Conservation (phyloP, 495 filamentous ascomycete species). For the Trichoderma gamsii region DNA sequence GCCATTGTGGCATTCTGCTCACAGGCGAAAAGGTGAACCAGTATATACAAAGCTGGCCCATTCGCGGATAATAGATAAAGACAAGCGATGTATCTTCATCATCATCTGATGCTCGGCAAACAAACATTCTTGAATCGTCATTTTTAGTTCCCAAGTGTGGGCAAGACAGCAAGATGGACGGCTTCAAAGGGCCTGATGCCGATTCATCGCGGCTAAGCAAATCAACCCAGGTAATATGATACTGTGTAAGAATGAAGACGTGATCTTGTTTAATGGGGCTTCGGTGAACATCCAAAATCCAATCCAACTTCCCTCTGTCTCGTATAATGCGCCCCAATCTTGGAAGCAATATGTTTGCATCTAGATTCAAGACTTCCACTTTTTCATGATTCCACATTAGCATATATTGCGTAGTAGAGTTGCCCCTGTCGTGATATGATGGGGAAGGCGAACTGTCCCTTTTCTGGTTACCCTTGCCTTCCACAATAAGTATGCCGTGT, state of each 20-base stretch:
- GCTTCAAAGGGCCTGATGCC: background rate
- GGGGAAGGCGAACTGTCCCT: background rate
- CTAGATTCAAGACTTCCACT: constrained; percentile 3
- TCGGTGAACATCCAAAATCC: constrained; percentile 47
- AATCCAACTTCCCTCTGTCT: constrained; percentile 19
- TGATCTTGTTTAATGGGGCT: constrained; percentile 37
- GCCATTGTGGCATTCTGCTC: constrained; percentile 22
- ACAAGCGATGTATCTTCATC: constrained; percentile 21
- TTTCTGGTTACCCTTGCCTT: background rate
- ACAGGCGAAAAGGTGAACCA: constrained; percentile 25
- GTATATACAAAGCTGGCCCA: constrained; percentile 27
- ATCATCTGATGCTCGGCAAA: background rate
- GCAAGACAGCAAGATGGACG: constrained; percentile 11
- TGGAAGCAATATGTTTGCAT: background rate
- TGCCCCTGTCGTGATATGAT: background rate
- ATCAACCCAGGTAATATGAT: constrained; percentile 14
- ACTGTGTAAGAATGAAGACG: constrained; percentile 48
- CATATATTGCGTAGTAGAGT: background rate
- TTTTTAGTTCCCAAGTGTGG: background rate
- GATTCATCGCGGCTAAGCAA: background rate
- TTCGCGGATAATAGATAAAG: constrained; percentile 23
- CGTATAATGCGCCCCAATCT: background rate
- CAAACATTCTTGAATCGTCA: constrained; percentile 8
- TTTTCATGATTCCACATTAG: constrained; percentile 14
- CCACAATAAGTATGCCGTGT: constrained; percentile 15